Conservation (phyloP, 495 filamentous ascomycete genomes). For the Wilcoxina mikolae region DNA sequence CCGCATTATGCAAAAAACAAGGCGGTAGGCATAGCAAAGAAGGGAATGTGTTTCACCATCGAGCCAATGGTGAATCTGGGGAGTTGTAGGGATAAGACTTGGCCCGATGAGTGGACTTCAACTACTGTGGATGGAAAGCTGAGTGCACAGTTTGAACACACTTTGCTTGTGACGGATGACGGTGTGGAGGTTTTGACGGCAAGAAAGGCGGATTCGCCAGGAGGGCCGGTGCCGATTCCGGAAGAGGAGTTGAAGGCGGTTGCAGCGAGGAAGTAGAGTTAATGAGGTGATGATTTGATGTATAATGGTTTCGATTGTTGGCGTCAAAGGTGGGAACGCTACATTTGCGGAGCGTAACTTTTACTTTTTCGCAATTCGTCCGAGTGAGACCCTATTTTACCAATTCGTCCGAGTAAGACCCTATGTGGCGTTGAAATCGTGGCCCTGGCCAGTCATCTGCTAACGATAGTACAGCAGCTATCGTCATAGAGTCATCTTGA, state of each 20-base stretch:
- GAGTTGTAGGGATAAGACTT: conserved; percentile 64
- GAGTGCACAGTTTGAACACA: conserved; percentile 89
- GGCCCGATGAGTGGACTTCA: conserved; percentile 87
- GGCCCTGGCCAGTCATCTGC: too few relatives aligned
- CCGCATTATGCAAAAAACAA: conserved; percentile 87
- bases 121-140: conserved; percentile 65
- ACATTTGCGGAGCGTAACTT: too few relatives aligned
- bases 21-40: conserved; percentile 71
- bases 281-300: too few relatives aligned
- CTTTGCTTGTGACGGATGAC: conserved; percentile 79
- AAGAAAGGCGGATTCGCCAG: conserved; percentile 62
- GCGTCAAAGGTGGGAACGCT: too few relatives aligned
- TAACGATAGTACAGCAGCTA: too few relatives aligned
- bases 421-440: too few relatives aligned
- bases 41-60: conserved; percentile 86
- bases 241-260: conserved; percentile 8
- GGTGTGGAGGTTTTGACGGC: conserved; percentile 91
- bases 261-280: background rate
- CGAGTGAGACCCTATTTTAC: too few relatives aligned
- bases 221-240: conserved; percentile 64
- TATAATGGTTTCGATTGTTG: too few relatives aligned
- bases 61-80: conserved; percentile 84
- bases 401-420: too few relatives aligned
- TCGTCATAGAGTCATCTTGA: too few relatives aligned
- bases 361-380: too few relatives aligned